These are phyloP conservation scores for Herpetomonas tarakana DNA, from an alignment of 208 protist species.

Conservation along the genomic window DNA sequence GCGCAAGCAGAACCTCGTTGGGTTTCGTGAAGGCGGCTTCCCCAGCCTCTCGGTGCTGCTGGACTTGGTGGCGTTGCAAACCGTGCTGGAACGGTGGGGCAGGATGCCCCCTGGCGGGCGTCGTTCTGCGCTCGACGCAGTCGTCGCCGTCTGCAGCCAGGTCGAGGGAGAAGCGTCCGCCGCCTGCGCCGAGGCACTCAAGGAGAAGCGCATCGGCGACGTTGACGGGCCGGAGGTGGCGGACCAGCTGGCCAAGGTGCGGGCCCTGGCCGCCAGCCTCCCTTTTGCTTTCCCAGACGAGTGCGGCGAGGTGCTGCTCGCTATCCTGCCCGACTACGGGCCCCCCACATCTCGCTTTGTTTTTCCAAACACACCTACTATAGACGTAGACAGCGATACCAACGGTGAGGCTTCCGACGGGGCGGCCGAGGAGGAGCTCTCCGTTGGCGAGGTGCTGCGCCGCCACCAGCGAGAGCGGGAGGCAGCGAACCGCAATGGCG, in stretches of 20 bases:
- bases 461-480: neutral
- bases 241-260: conserved; percentile 4
- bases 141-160: conserved; percentile 12
- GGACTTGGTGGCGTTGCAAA: conserved; percentile 57
- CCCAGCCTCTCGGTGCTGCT: conserved; percentile 47
- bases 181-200: neutral
- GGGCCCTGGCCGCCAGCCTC: neutral
- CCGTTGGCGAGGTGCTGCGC: neutral
- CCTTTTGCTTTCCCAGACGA: conserved; percentile 11
- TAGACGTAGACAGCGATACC: conserved; percentile 1
- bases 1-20: conserved; percentile 27
- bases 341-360: neutral
- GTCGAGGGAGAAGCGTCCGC: conserved; percentile 6
- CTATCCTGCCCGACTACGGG: neutral
- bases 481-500: neutral
- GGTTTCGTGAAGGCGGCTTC: conserved; percentile 21
- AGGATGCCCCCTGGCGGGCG: conserved; percentile 22
- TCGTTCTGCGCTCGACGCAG: conserved; percentile 12
- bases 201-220: neutral
- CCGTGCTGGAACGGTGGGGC: conserved; percentile 33
- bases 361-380: conserved; percentile 6
- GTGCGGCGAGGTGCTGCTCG: neutral
- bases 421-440: neutral
- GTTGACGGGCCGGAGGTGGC: conserved; percentile 8
- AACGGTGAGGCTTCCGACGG: neutral